Evolutionary conservation across 139 green algal species (phyloP).

Genomic region (Yamagishiella unicocca): DNA sequence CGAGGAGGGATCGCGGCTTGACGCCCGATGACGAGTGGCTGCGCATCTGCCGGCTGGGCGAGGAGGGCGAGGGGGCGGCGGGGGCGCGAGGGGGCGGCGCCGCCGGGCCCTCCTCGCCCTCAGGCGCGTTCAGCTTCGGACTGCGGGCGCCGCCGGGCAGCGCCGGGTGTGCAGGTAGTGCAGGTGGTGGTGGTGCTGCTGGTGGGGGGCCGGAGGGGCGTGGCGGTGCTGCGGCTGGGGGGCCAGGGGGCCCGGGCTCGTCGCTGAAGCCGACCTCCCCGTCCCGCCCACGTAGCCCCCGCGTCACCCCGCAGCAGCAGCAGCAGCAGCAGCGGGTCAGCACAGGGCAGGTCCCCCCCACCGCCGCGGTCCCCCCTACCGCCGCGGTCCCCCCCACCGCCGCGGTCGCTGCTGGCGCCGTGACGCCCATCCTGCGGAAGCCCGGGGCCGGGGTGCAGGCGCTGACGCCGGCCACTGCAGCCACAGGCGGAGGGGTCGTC

Average conservation of each 20-base stretch:
- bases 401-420: no score
- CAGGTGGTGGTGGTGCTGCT: neutral
- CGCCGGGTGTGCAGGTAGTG: neutral
- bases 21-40: slow-evolving; percentile 3
- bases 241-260: neutral
- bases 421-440: no score
- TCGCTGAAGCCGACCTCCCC: neutral
- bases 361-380: neutral
- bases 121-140: neutral
- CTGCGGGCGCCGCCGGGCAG: neutral
- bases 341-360: no score
- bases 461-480: neutral
- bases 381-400: neutral
- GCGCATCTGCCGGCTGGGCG: neutral
- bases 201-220: neutral
- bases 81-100: neutral
- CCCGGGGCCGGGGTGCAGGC: no score
- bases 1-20: neutral
- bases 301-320: neutral
- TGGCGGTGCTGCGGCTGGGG: neutral
- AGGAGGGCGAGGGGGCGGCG: neutral
- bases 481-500: neutral
- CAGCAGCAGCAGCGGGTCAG: no score
- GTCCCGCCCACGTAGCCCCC: neutral
- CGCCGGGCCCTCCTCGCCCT: neutral